Conservation (phyloP, 768 basidiomycete genomes). For the Lactarius indigo region DNA sequence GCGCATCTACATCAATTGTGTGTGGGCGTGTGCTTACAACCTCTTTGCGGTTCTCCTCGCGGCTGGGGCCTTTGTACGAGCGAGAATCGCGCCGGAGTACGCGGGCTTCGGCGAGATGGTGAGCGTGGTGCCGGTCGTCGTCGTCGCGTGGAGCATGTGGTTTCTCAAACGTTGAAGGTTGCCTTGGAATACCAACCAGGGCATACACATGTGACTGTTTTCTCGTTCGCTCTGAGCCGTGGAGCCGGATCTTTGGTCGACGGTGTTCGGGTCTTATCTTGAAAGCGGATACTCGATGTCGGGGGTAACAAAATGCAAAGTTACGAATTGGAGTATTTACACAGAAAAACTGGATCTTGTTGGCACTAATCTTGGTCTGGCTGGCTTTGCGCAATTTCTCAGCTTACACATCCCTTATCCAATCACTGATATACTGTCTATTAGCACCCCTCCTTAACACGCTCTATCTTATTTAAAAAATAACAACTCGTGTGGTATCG, state of each 20-base stretch:
- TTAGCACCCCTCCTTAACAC: too few relatives aligned
- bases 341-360: too few relatives aligned
- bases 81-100: constrained; percentile 39
- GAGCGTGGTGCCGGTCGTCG: constrained; percentile 40
- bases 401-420: too few relatives aligned
- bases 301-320: too few relatives aligned
- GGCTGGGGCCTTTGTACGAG: constrained; percentile 44
- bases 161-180: constrained; percentile 10
- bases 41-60: constrained; percentile 46
- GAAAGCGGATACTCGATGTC: too few relatives aligned
- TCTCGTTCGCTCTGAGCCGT: neutral
- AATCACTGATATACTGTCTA: too few relatives aligned
- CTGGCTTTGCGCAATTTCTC: too few relatives aligned
- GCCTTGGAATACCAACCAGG: neutral
- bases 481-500: too few relatives aligned
- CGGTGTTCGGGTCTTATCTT: too few relatives aligned
- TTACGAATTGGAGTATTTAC: too few relatives aligned
- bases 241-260: neutral
- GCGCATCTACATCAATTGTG: constrained; percentile 37
- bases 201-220: neutral
- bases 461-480: too few relatives aligned
- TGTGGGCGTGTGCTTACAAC: constrained; percentile 43
- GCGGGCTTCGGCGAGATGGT: constrained; percentile 45
- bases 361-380: too few relatives aligned
- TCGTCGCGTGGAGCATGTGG: constrained; percentile 33